phyloP scores from a whole-genome alignment of 2,329 filamentous ascomycete species.

The Sporothrix luriei region DNA sequence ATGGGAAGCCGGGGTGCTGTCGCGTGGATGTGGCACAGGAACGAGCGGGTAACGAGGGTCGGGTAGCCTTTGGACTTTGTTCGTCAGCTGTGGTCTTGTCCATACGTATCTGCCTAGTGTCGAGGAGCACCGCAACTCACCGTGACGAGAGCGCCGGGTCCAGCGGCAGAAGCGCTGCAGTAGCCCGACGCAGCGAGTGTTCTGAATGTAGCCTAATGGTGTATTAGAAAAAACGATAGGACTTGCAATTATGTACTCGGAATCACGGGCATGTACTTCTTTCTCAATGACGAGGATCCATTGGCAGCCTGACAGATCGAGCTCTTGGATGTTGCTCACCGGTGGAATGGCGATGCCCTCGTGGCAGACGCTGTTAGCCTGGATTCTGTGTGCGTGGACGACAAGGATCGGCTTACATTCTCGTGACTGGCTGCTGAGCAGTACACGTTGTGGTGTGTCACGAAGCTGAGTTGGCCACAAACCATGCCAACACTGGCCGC shows the following conservation, averaged over 20 bases:
- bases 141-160: conserved; percentile 68
- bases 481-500: conserved; percentile 74
- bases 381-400: not conserved
- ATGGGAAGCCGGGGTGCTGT: conserved; percentile 57
- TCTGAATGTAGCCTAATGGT: conserved; percentile 70
- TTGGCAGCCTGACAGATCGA: conserved; percentile 54
- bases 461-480: conserved; percentile 58
- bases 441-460: conserved; percentile 39
- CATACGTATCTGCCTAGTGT: too few relatives aligned
- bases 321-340: conserved; percentile 50
- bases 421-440: conserved; percentile 24
- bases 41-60: conserved; percentile 68
- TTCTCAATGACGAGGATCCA: conserved; percentile 81
- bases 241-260: too few relatives aligned
- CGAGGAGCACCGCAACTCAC: conserved; percentile 45
- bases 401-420: conserved; percentile 24
- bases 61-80: conserved; percentile 78
- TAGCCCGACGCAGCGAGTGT: conserved; percentile 62
- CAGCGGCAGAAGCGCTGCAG: conserved; percentile 53
- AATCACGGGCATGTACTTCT: conserved; percentile 54
- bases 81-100: not conserved
- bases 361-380: not conserved
- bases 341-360: conserved; percentile 66
- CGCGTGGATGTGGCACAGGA: conserved; percentile 59
- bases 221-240: not conserved